A percentile compares a stretch with the other conserved stretches of the same genome.
phyloP scores from a whole-genome alignment of 345 rosid species.

The Diplotaxis tenuifolia region DNA sequence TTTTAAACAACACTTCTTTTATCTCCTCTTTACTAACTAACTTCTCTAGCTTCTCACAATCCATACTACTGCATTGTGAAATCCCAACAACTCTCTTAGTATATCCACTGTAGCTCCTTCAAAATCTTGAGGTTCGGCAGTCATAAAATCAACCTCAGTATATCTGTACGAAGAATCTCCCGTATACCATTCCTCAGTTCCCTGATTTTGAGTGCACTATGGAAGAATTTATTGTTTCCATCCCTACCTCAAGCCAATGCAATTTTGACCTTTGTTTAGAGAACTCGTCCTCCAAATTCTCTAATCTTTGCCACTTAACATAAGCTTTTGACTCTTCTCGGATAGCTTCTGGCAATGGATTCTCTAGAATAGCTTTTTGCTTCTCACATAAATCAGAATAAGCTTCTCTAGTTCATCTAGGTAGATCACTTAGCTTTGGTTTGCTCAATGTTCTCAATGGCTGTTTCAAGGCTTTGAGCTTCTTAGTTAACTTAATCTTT shows the following conservation, averaged over 20 bases:
- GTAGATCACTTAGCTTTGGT: no score
- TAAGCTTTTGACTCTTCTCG: not conserved
- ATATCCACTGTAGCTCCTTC: not conserved
- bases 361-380: not conserved
- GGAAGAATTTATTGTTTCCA: not conserved
- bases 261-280: no score
- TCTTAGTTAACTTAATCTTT: no score
- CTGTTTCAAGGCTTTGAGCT: no score
- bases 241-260: not conserved
- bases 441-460: not conserved
- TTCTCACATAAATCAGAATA: not conserved
- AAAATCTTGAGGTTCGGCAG: not conserved
- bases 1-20: not conserved
- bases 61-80: not conserved
- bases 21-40: not conserved
- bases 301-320: not conserved
- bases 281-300: not conserved
- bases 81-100: not conserved
- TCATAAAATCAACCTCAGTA: no score
- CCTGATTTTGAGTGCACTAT: not conserved
- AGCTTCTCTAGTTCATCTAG: not conserved
- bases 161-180: no score
- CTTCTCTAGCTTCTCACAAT: not conserved
- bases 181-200: not conserved
- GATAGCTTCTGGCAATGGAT: not conserved